phyloP scores from a whole-genome alignment of 31 red algal genomes.

The Porphyra umbilicalis region DNA sequence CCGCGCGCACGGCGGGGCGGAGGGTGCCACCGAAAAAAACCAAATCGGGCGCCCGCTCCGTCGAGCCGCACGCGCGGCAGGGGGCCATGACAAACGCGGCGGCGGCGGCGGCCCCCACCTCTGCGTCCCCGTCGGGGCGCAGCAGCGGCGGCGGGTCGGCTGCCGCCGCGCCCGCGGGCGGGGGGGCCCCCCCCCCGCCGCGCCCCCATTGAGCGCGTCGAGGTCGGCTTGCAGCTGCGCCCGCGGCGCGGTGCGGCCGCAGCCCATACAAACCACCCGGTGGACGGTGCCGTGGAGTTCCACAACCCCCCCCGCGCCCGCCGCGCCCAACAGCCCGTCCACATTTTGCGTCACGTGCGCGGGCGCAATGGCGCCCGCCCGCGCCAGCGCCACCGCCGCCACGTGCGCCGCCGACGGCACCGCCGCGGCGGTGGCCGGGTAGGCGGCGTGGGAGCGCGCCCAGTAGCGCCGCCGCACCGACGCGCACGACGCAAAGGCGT shows the following conservation, averaged over 20 bases:
- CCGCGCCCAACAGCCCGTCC: constrained; percentile 46
- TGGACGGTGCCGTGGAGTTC: constrained; percentile 73
- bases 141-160: not conserved
- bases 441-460: constrained; percentile 74
- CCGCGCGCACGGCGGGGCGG: constrained; percentile 5
- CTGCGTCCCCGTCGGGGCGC: constrained; percentile 72
- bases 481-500: constrained; percentile 33
- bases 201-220: constrained; percentile 29
- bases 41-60: constrained; percentile 40
- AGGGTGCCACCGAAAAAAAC: constrained; percentile 75
- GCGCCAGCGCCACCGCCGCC: constrained; percentile 25
- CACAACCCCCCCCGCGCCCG: constrained; percentile 7
- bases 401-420: constrained; percentile 38
- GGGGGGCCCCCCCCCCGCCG: not conserved
- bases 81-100: constrained; percentile 34
- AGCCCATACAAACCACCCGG: constrained; percentile 31
- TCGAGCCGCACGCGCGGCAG: constrained; percentile 37
- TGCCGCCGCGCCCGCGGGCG: too few species aligned
- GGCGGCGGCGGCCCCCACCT: constrained; percentile 27
- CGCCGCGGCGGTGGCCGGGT: constrained; percentile 40
- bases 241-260: constrained; percentile 22
- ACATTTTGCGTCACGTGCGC: constrained; percentile 68
- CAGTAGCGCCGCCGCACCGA: constrained; percentile 48
- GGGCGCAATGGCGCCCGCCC: not conserved
- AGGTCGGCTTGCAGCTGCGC: constrained; percentile 36